Evolutionary conservation across 1,284 basidiomycete species (phyloP).

Genomic region (Hymenochaete sp.): DNA sequence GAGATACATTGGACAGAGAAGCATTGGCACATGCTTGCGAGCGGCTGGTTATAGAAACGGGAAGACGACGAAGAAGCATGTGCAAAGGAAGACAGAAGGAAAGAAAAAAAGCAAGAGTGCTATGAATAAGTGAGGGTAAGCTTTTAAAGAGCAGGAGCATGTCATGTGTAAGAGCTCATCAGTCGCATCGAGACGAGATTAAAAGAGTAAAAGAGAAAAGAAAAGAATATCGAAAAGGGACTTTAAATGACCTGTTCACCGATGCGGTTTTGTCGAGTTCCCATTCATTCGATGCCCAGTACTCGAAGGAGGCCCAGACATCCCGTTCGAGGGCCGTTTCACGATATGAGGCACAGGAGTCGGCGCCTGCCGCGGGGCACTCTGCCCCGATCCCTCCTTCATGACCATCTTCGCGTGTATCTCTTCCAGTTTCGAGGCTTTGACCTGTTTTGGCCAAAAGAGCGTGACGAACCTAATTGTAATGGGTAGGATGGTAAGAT

Average conservation of each 20-base stretch:
- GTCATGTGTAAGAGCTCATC: no score
- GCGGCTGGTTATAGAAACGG: neutral
- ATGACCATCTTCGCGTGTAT: constrained; percentile 91
- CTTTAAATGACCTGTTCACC: constrained; percentile 26
- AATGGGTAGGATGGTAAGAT: constrained; percentile 16
- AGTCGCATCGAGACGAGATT: no score
- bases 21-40: neutral
- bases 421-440: constrained; percentile 82
- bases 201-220: neutral
- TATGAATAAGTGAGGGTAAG: neutral
- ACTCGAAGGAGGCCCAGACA: constrained; percentile 22
- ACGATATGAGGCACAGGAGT: constrained; percentile 33
- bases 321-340: constrained; percentile 38
- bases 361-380: constrained; percentile 40
- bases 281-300: constrained; percentile 35
- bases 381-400: constrained; percentile 70
- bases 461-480: constrained; percentile 84
- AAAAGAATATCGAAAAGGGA: neutral
- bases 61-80: neutral
- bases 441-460: constrained; percentile 97
- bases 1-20: neutral
- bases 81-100: neutral
- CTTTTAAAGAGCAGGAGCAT: neutral
- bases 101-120: neutral
- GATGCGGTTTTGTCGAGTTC: constrained; percentile 41